Evolutionary conservation across 2,329 filamentous ascomycete genomes (phyloP).

Genomic region (Botrytis paeoniae): DNA sequence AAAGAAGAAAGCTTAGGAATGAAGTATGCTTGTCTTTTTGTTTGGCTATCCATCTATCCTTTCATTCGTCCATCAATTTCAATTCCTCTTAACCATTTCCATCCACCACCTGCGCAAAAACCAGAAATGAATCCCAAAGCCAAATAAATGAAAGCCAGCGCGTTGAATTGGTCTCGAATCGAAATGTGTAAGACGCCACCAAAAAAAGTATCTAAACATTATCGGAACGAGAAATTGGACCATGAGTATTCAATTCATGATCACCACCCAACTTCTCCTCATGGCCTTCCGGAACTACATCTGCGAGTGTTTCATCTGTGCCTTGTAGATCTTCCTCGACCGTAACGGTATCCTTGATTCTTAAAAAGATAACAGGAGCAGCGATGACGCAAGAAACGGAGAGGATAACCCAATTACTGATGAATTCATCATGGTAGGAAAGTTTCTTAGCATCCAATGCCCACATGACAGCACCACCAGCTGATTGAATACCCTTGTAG

Average conservation of each 20-base stretch:
- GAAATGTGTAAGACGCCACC: background rate
- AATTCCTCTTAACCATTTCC: background rate
- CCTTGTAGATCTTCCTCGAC: conserved; percentile 81
- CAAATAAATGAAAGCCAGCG: background rate
- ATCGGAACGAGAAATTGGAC: background rate
- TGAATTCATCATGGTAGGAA: conserved; percentile 71
- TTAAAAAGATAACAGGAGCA: conserved; percentile 72
- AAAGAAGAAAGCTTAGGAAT: background rate
- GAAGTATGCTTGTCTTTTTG: background rate
- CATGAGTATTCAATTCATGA: conserved; percentile 11
- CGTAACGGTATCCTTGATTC: conserved; percentile 77
- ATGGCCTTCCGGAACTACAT: conserved; percentile 50
- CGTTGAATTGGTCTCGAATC: background rate
- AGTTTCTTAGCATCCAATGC: conserved; percentile 61
- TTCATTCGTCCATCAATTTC: background rate
- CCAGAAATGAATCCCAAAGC: background rate
- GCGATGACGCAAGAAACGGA: conserved; percentile 72
- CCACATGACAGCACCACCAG: conserved; percentile 74
- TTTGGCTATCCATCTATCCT: background rate
- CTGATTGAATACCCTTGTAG: conserved; percentile 90
- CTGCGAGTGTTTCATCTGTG: conserved; percentile 75
- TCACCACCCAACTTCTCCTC: conserved; percentile 20
- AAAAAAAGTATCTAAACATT: background rate
- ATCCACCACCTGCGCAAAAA: background rate
- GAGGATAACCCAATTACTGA: conserved; percentile 72